phyloP scores from a whole-genome alignment of 2,329 filamentous ascomycete genomes.

The Botrytis byssoidea region DNA sequence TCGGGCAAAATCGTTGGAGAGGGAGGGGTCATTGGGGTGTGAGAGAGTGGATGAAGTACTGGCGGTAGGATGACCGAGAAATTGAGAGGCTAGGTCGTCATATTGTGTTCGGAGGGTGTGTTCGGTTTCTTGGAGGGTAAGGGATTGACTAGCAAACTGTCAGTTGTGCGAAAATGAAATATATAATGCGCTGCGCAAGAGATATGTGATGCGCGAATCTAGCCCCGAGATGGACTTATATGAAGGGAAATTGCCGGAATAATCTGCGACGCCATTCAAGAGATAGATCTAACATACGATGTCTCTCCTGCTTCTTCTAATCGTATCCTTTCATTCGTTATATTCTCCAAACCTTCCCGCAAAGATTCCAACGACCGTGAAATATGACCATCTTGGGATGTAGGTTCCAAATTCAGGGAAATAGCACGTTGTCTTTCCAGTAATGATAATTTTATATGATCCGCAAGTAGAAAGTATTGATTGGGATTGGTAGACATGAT shows the following conservation, averaged over 20 bases:
- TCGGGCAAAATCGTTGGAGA: conserved; percentile 63
- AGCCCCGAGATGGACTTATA: background rate
- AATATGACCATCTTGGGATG: conserved; percentile 81
- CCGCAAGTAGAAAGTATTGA: conserved; percentile 88
- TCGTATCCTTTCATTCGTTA: conserved; percentile 63
- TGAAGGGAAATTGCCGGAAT: background rate
- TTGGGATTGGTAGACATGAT: conserved; percentile 56
- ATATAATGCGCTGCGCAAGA: background rate
- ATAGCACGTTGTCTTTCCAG: conserved; percentile 87
- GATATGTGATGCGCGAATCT: conserved; percentile 1
- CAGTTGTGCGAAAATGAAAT: background rate
- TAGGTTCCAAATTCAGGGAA: conserved; percentile 69
- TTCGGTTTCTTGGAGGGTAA: conserved; percentile 63
- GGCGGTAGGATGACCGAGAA: conserved; percentile 61
- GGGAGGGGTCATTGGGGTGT: conserved; percentile 62
- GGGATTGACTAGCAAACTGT: conserved; percentile 35
- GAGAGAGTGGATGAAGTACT: conserved; percentile 52
- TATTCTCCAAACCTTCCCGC: conserved; percentile 70
- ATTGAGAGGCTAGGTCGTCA: conserved; percentile 74
- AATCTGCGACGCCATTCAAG: background rate
- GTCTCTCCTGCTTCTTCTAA: conserved; percentile 64
- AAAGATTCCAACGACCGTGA: conserved; percentile 85
- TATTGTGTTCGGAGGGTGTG: conserved; percentile 70
- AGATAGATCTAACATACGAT: conserved; percentile 46
- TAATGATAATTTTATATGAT: conserved; percentile 94